Evolutionary conservation across 208 protist genomes (phyloP).

Genomic region (Wallacemonas sp.): DNA sequence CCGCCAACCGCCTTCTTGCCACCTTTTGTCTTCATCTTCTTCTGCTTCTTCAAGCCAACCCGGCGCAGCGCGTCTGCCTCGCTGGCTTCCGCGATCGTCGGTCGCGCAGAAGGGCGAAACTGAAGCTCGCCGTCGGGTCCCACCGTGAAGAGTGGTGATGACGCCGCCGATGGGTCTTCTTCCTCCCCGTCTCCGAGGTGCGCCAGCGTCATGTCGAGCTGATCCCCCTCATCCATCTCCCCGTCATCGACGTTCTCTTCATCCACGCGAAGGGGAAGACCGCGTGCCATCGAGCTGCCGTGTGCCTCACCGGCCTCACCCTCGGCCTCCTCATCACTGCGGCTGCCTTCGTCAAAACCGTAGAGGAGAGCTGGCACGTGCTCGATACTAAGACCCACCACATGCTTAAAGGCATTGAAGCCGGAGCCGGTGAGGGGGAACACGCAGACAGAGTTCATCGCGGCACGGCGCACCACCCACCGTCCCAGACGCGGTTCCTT

Average conservation of each 20-base stretch:
- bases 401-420: slow-evolving; percentile 9
- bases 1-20: slow-evolving; percentile 17
- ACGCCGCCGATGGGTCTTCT: neutral
- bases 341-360: slow-evolving; percentile 39
- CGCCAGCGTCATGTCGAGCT: neutral
- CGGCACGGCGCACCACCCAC: slow-evolving; percentile 73
- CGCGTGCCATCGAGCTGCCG: too few relatives aligned
- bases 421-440: slow-evolving; percentile 58
- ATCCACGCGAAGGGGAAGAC: too few relatives aligned
- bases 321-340: slow-evolving; percentile 19
- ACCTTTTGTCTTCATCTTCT: slow-evolving; percentile 8
- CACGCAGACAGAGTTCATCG: slow-evolving; percentile 76
- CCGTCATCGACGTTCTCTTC: slow-evolving; percentile 2
- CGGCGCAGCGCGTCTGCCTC: neutral
- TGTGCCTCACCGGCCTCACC: slow-evolving; percentile 5
- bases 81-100: neutral
- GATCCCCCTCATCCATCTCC: slow-evolving; percentile 9
- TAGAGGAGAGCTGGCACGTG: slow-evolving; percentile 80
- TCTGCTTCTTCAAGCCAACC: slow-evolving; percentile 1
- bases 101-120: slow-evolving; percentile 11
- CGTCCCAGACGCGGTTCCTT: slow-evolving; percentile 85
- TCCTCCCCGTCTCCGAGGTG: slow-evolving; percentile 1
- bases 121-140: slow-evolving; percentile 48
- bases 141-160: slow-evolving; percentile 32
- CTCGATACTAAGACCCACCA: slow-evolving; percentile 42